Evolutionary conservation across 1,139 yeast genomes (phyloP), one percentile per base, ranked within the genome.

Genomic region (Blastobotrys elegans): DNA sequence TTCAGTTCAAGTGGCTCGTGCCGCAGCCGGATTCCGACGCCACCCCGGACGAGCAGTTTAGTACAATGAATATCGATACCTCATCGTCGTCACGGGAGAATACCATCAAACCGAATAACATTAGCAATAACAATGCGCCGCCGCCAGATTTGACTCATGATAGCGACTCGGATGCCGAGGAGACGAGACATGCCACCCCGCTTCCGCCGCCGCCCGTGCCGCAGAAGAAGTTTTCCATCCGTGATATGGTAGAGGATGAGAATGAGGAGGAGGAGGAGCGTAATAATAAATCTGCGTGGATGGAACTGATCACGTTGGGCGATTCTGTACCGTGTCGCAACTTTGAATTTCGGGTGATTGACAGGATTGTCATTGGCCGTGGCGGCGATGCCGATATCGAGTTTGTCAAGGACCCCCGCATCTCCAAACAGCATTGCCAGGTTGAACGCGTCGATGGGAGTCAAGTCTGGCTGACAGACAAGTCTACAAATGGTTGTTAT

Each of bases 341-440:
- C 2, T 74, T 89, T 7, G 70, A 72, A 49, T 70, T 89, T 30
- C 57, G 64, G 2, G 22, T 26, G 13, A 50, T 53, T 17, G 55
- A 56, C 42, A 42, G 48, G 26, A 55, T 63, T 41, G 52, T 56
- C 17, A 56, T 69, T 24, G 73, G 74, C 10, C 64, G 72, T 2
- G 50, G 46, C 32, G 50, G 46, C 31, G 35, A 40, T 14, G 50
- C 52, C 1, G 57, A 54, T 11, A 43, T 44, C 14, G 50, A 39
- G 16, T 24, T 44, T 2, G 81, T 88, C 14, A 71, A 75, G 35
- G 96, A 89, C 57, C 84, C 77, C 56, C 70, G 96, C 44, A 75
- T 90, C 58, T 89, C 97, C 2, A 85, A 88, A 54, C 73, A 83
- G 2, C 97, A 92, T 63, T 89, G 97, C 62, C 70, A 82, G 34